Conservation (phyloP, 2,329 filamentous ascomycete genomes). For the Apiospora aurea region DNA sequence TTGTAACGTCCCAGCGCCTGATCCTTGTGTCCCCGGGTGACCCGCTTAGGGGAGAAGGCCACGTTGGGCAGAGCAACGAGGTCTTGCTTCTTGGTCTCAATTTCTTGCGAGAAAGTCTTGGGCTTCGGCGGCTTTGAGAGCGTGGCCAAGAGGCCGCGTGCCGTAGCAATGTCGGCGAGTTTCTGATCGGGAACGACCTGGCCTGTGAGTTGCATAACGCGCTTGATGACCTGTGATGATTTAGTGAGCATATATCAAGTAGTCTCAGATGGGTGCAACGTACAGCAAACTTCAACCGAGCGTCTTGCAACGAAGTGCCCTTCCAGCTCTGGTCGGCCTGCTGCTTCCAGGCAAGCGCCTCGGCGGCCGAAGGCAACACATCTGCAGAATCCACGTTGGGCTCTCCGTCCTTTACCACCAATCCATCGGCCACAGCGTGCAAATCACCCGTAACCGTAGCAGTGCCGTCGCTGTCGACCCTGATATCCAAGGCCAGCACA, state of each 20-base stretch:
- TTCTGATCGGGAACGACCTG: conserved; percentile 75
- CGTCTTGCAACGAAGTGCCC: conserved; percentile 61
- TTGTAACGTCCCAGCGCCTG: conserved; percentile 78
- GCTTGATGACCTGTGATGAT: conserved; percentile 73
- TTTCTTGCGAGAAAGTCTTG: conserved; percentile 67
- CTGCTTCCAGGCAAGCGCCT: conserved; percentile 52
- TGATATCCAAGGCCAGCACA: conserved; percentile 47
- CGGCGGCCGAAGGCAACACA: conserved; percentile 41
- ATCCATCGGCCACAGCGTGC: conserved; percentile 41
- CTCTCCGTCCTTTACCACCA: conserved; percentile 33
- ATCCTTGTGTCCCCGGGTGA: conserved; percentile 77
- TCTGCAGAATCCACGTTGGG: neutral
- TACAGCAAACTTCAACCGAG: conserved; percentile 76
- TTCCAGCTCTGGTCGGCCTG: conserved; percentile 65
- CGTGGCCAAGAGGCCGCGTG: conserved; percentile 61
- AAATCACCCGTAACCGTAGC: conserved; percentile 49
- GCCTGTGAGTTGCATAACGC: conserved; percentile 82
- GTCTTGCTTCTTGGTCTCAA: conserved; percentile 49
- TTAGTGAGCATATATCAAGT: conserved; percentile 28
- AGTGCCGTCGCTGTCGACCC: conserved; percentile 47
- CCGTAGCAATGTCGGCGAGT: conserved; percentile 62
- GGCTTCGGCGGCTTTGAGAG: conserved; percentile 62
- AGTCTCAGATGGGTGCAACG: conserved; percentile 42
- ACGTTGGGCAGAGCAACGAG: conserved; percentile 70
- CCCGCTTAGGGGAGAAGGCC: conserved; percentile 66